Conservation (phyloP, 805 yeast species). For the Kodamaea jinghongensis region DNA sequence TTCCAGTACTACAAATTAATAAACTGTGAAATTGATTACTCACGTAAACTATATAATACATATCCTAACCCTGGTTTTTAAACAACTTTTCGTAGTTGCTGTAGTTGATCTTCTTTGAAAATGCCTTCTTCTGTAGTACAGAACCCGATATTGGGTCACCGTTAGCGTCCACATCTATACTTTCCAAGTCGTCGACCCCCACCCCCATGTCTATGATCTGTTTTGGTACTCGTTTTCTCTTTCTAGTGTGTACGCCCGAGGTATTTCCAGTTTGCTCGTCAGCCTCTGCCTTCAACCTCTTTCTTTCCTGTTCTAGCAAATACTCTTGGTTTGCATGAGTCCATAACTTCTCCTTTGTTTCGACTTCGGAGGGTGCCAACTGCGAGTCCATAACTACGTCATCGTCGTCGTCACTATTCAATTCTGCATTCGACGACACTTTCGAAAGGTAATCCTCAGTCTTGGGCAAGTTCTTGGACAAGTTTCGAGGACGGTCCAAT, state of each 20-base stretch:
- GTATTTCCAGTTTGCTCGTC: conserved; percentile 82
- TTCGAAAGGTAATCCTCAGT: conserved; percentile 51
- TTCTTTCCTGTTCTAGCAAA: conserved; percentile 79
- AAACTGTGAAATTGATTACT: too few species aligned
- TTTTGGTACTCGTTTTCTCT: conserved; percentile 42
- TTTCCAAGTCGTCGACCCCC: conserved; percentile 28
- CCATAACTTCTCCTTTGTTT: conserved; percentile 82
- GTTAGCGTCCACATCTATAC: conserved; percentile 39
- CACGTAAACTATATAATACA: too few species aligned
- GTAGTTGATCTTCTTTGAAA: conserved; percentile 89
- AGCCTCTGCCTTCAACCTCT: conserved; percentile 78
- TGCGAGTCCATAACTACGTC: conserved; percentile 66
- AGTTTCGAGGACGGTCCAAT: conserved; percentile 42
- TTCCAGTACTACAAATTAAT: too few species aligned
- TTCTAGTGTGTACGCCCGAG: conserved; percentile 24
- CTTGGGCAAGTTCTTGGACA: conserved; percentile 53
- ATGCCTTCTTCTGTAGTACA: conserved; percentile 70
- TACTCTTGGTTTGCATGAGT: conserved; percentile 85
- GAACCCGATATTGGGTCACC: conserved; percentile 58
- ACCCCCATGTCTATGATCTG: conserved; percentile 28
- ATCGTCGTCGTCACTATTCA: conserved; percentile 72
- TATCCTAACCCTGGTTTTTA: neutral
- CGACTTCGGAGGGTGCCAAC: conserved; percentile 66
- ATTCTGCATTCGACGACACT: conserved; percentile 58
- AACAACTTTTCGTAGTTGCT: conserved; percentile 64